These are phyloP conservation scores for Lactarius trivialis DNA, from an alignment of 768 basidiomycete genomes.

Conservation along the genomic window DNA sequence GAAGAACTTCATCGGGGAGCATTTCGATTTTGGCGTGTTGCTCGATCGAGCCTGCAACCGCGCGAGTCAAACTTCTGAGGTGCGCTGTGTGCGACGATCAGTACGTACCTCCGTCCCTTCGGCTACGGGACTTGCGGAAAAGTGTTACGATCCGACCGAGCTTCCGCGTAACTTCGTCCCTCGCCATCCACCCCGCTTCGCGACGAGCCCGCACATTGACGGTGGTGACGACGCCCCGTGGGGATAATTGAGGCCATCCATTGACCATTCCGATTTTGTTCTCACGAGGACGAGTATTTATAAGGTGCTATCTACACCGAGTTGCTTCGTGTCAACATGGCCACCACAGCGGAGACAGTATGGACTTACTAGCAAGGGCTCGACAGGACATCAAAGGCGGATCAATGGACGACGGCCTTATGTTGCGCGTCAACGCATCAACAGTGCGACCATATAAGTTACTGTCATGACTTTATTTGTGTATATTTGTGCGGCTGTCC, in stretches of 20 bases:
- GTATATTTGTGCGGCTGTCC: neutral
- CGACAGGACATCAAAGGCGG: neutral
- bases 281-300: neutral
- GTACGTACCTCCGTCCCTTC: neutral
- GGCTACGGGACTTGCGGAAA: neutral
- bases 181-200: neutral
- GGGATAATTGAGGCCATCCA: neutral
- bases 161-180: neutral
- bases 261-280: neutral
- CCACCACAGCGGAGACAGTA: neutral
- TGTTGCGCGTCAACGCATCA: neutral
- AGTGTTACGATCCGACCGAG: neutral
- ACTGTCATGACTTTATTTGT: neutral
- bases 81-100: neutral
- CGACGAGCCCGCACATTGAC: neutral
- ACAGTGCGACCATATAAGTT: neutral
- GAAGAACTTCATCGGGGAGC: neutral
- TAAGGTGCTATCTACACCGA: neutral
- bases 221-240: neutral
- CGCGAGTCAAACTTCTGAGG: neutral
- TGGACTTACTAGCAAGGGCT: neutral
- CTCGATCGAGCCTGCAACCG: neutral
- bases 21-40: neutral
- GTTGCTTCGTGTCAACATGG: neutral
- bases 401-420: neutral